Evolutionary conservation across 1,139 yeast species (phyloP), one percentile per base, ranked within the genome.

Genomic region (Saccharomycopsis hybrid): DNA sequence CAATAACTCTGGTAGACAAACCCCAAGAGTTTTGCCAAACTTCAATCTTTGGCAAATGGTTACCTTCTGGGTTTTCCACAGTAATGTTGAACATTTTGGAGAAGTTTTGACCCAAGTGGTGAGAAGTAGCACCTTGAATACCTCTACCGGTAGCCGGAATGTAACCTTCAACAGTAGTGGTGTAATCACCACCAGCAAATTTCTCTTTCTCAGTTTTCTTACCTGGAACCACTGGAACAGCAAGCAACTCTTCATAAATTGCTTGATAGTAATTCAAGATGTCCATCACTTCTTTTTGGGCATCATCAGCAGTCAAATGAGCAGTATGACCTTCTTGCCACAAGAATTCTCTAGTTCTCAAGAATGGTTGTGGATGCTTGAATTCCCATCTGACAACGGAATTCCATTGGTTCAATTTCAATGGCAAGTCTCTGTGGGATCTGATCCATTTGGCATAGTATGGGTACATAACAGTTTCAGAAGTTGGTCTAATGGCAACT

Each of bases 261-360:
- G 81, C 80, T 55, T 85, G 83, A 68, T 94, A 94, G 71, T 80
- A 82, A 58, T 87, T 94, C 65, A 92, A 78, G 62, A 94, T 89
- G 67, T 85, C 84, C 61, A 79, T 67, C 31, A 92, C 98, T 72
- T 94, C 98, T 53, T 73, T 73, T 55, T 78, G 76, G 39, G 98
- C 97, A 54, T 78, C 90, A 54, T 81, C 84, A 59, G 73, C 71
- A 53, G 94, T 85, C 65, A 92, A 77, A 66, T 87, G 96, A 50
- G 96, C 98, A 49, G 98, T 94, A 73, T 94, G 99, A 59, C 99
- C 99, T 73, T 94, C 99, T 73, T 94, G 99, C 99, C 99, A 94
- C 68, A 94, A 77, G 72, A 94, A 94, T 71, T 94, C 99, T 73
- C 99, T 85, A 13, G 98, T 94, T 78, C 99, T 86, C 65, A 94